Base-by-base conservation (phyloP, 257 asterid genomes). In the Fraxinus cuspidata region DNA sequence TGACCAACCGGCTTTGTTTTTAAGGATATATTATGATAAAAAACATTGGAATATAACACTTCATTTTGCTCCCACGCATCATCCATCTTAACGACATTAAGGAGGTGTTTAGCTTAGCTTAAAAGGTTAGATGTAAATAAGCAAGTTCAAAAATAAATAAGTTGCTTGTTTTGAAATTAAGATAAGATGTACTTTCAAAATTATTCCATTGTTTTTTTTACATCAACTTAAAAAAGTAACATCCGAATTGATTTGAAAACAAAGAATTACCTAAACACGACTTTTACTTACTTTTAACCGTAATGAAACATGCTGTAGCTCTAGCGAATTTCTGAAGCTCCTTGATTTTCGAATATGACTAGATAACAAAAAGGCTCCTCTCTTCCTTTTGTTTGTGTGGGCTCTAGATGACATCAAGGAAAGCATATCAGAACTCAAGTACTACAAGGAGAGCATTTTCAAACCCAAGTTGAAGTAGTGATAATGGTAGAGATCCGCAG, bases 381-480 rank as follows among this genome's bases (percentile, higher is more conserved):
- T n/a, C n/a, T n/a, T n/a, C n/a, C n/a, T n/a, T n/a, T n/a, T n/a
- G n/a, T n/a, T n/a, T n/a, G n/a, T n/a, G n/a, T n/a, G 97, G 81
- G 97, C 97, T 49, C 81, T 94, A 97, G 97, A 92, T 80, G 98
- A 94, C 86, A 94, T 94, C 78, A 92, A 83, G 85, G 97, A 94
- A 87, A 94, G 97, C 85, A 92, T 94, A 78, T 91, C 91, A 21
- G 96, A 94, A 76, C 97, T 94, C 31, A 87, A 85, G 63, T 94
- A 82, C 89, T 92, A 79, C 91, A 92, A 92, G 87, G 91, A 90
- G 69, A 77, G 83, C 85, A 94, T 94, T 64, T 94, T 94, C 76
- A 94, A 90, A 85, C 69, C 80, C 60, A 89, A 79, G 83, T 77
- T 84, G 18, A 88, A 65, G 81, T 86, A 86, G 75, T 89, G 87